phyloP scores from a whole-genome alignment of 2,329 filamentous ascomycete species.

The Alternaria ethzedia region DNA sequence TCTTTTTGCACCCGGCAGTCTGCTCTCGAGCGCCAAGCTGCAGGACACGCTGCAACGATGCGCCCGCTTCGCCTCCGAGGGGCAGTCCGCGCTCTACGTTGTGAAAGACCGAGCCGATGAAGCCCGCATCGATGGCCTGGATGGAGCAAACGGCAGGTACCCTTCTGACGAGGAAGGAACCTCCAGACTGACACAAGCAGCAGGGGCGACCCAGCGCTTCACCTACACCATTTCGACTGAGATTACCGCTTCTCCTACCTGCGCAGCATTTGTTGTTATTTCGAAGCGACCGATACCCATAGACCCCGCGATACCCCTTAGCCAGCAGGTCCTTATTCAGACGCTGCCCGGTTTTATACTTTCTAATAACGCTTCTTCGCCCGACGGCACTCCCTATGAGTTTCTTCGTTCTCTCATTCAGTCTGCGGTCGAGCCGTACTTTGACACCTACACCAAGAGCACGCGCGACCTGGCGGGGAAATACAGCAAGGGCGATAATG shows the following conservation, averaged over 20 bases:
- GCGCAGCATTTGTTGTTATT: slow-evolving; percentile 83
- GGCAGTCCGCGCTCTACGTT: slow-evolving; percentile 87
- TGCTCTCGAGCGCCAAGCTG: slow-evolving; percentile 75
- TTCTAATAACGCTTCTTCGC: slow-evolving; percentile 70
- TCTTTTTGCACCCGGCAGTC: slow-evolving; percentile 78
- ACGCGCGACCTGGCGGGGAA: slow-evolving; percentile 46
- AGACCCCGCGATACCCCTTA: slow-evolving; percentile 80
- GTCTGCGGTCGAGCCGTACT: slow-evolving; percentile 91
- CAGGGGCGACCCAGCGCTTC: slow-evolving; percentile 59
- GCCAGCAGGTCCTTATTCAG: slow-evolving; percentile 88
- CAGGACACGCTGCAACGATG: slow-evolving; percentile 86
- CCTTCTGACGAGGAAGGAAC: slow-evolving; percentile 11
- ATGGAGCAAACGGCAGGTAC: slow-evolving; percentile 41
- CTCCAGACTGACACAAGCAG: slow-evolving; percentile 47
- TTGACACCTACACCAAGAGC: slow-evolving; percentile 90
- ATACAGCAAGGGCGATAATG: slow-evolving; percentile 80
- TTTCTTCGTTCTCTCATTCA: slow-evolving; percentile 91
- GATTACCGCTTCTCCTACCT: slow-evolving; percentile 79
- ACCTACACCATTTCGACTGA: slow-evolving; percentile 83
- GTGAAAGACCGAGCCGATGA: slow-evolving; percentile 75
- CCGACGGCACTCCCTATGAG: slow-evolving; percentile 86
- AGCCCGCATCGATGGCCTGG: slow-evolving; percentile 42
- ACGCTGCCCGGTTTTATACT: slow-evolving; percentile 85
- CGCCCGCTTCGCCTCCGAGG: slow-evolving; percentile 85
- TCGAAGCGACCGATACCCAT: slow-evolving; percentile 89